Base-by-base conservation (phyloP, 495 filamentous ascomycete genomes). In the Penicillium paxilli region DNA sequence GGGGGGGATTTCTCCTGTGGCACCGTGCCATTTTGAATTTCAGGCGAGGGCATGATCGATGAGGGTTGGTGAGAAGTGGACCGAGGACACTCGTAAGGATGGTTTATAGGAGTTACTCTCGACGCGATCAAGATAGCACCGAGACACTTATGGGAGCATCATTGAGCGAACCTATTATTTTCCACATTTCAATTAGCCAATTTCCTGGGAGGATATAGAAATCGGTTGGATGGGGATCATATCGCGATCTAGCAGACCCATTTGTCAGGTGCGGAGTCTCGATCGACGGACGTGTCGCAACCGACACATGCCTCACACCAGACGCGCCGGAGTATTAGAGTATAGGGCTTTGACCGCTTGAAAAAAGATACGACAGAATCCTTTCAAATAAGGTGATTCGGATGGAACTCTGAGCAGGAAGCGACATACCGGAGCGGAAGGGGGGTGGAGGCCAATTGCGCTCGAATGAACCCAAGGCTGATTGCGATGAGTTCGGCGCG, bases 21-120 rank as follows among this genome's bases (percentile, higher is more conserved):
- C 26, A 61, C 44, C 22, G 60, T 57, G 32, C 58, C 58, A 54
- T 44, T 51, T 20, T 60, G 48, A 41, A 65, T 37, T 42, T 72
- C 67, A 23, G 75, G 75, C 7, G 71, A 76, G 25, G 73, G 65
- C 75, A 78, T 78, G 49, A 35, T 67, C 37, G 47, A 51, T 30
- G 35, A 19, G 22, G 8, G 44, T 44, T 47, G 25, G 52, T 32
- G 41, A 50, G 23, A 33, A 58, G 40, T 38, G 9, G 17, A 16
- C 35, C 19, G 49, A 57, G 52, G 51, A 57, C 62, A 61, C 53
- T 69, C 56, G 55, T 58, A 51, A 37, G 41, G 41, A 23, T 56
- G 41, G 47, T 63, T 47, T 57, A 61, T 52, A 33, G 53, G 41
- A 49, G 54, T 53, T 51, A 47, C 50, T 57, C 51, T 63, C 48